Percentiles rank a stretch among this genome's conserved stretches.
Evolutionary conservation across 129 eudicot genomes (phyloP).

Genomic region (Dittrichia graveolens): DNA sequence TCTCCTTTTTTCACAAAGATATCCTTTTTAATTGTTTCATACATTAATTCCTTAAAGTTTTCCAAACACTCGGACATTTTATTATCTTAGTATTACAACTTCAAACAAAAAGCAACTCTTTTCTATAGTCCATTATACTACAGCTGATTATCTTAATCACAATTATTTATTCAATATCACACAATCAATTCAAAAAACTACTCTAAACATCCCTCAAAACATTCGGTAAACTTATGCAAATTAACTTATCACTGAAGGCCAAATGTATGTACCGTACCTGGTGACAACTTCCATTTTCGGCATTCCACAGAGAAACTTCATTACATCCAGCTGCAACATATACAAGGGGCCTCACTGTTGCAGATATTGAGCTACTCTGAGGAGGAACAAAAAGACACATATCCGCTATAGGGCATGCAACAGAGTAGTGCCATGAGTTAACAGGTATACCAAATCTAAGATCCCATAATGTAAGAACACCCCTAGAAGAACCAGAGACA

Average conservation of each 20-base stretch:
- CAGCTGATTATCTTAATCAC: neutral
- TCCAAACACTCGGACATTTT: neutral
- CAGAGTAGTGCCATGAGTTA: slow-evolving; percentile 82
- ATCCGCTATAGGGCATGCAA: slow-evolving; percentile 68
- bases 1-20: neutral
- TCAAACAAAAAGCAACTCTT: neutral
- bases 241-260: neutral
- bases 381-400: slow-evolving; percentile 89
- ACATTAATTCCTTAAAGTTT: neutral
- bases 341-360: slow-evolving; percentile 81
- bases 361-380: slow-evolving; percentile 52
- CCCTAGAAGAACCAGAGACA: slow-evolving; percentile 94
- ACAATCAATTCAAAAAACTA: neutral
- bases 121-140: neutral
- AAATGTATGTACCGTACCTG: slow-evolving; percentile 52
- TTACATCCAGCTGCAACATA: slow-evolving; percentile 98
- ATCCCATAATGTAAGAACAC: slow-evolving; percentile 96
- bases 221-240: neutral
- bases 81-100: no score
- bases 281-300: slow-evolving; percentile 95
- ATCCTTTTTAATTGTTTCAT: neutral
- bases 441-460: slow-evolving; percentile 88
- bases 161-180: neutral
- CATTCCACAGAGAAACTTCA: slow-evolving; percentile 97
- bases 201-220: neutral